phyloP scores from a whole-genome alignment of 345 rosid species.

The Sonneratia alba region DNA sequence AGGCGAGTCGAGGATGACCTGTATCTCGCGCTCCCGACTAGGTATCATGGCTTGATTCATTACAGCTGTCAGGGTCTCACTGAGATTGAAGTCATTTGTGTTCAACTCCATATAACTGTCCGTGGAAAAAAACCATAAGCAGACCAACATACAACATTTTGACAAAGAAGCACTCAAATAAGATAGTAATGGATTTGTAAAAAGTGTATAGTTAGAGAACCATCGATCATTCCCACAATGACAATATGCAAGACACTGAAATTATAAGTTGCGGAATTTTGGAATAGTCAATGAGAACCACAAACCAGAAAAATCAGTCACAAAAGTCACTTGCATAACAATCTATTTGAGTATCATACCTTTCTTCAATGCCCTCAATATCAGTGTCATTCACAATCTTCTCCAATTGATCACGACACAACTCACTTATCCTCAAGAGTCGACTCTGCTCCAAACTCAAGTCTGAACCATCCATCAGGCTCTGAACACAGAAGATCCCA shows the following conservation, averaged over 20 bases:
- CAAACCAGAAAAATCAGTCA: too few species aligned
- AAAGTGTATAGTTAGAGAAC: not conserved
- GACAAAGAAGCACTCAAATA: not conserved
- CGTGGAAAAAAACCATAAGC: not conserved
- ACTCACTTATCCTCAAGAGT: conserved; percentile 40
- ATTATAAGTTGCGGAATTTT: too few species aligned
- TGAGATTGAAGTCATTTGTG: conserved; percentile 45
- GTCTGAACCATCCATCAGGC: conserved; percentile 38
- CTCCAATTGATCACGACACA: conserved; percentile 60
- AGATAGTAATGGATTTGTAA: not conserved
- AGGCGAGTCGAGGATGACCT: conserved; percentile 41
- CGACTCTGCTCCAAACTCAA: conserved; percentile 45
- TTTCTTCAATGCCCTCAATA: conserved; percentile 59
- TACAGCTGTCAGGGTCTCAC: conserved; percentile 49
- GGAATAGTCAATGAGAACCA: too few species aligned
- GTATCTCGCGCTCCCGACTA: conserved; percentile 47
- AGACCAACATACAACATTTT: not conserved
- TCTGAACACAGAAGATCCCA: conserved; percentile 49
- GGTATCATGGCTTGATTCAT: conserved; percentile 50
- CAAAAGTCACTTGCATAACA: not conserved
- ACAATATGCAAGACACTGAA: too few species aligned
- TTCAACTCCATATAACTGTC: conserved; percentile 51
- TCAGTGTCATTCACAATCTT: conserved; percentile 55
- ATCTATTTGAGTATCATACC: conserved; percentile 29
- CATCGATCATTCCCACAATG: too few species aligned